Conservation (phyloP, 805 yeast species). For the Metschnikowia arizonensis region DNA sequence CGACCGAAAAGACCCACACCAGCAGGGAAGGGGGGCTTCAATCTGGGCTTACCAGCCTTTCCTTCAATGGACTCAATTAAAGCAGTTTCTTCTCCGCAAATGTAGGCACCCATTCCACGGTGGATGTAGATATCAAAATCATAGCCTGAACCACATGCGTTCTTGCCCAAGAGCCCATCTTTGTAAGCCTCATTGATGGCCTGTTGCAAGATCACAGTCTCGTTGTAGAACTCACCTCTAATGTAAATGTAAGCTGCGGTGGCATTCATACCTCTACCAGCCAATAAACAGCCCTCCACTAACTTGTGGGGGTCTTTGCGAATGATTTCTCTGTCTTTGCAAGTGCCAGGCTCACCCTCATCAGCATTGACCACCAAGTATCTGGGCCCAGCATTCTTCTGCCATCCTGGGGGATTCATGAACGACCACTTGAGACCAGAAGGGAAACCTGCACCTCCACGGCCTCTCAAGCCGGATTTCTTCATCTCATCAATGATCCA, state of each 20-base stretch:
- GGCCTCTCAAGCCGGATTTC: conserved; percentile 79
- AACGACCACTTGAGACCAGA: conserved; percentile 89
- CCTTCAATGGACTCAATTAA: conserved; percentile 86
- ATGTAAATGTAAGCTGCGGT: conserved; percentile 89
- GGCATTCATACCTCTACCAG: conserved; percentile 91
- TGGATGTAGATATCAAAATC: conserved; percentile 80
- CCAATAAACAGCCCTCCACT: conserved; percentile 85
- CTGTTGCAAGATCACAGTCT: conserved; percentile 64
- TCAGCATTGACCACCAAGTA: conserved; percentile 88
- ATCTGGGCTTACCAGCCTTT: conserved; percentile 89
- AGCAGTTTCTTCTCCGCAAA: conserved; percentile 92
- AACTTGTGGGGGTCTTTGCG: conserved; percentile 90
- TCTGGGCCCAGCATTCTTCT: conserved; percentile 83
- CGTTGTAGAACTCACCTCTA: conserved; percentile 87
- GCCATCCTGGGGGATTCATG: conserved; percentile 97
- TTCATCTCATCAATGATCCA: conserved; percentile 90
- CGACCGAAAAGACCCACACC: conserved; percentile 90
- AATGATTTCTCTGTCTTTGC: conserved; percentile 88
- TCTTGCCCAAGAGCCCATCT: conserved; percentile 74
- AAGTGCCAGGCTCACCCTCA: conserved; percentile 94
- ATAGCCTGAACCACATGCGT: conserved; percentile 85
- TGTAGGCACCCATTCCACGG: conserved; percentile 91
- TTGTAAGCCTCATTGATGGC: conserved; percentile 87
- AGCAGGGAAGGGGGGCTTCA: conserved; percentile 94
- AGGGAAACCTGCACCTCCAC: conserved; percentile 95